phyloP scores from a whole-genome alignment of 2,329 filamentous ascomycete genomes.

The Pseudopyrenochaeta lycopersici region DNA sequence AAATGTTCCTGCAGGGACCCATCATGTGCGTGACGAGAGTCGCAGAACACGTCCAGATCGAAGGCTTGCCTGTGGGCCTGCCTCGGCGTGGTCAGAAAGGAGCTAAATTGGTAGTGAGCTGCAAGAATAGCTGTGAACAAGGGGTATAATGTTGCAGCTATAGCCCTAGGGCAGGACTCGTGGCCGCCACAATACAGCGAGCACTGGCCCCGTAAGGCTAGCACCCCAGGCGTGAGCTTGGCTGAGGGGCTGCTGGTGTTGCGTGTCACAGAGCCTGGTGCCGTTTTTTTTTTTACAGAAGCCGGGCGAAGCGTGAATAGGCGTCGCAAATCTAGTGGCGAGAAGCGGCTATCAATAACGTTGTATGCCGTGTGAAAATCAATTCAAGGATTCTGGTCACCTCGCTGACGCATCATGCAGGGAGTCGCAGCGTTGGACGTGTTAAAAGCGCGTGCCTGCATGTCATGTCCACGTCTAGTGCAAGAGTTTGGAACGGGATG shows the following conservation, averaged over 20 bases:
- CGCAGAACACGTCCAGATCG: conserved; percentile 24
- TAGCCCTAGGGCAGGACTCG: conserved; percentile 17
- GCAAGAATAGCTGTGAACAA: conserved; percentile 16
- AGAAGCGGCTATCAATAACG: neutral
- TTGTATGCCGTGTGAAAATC: neutral
- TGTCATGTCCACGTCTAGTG: conserved; percentile 7
- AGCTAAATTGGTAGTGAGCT: conserved; percentile 10
- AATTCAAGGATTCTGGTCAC: neutral
- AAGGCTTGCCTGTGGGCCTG: conserved; percentile 16
- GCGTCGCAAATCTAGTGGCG: neutral
- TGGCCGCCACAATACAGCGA: conserved; percentile 8
- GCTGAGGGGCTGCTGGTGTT: conserved; percentile 15
- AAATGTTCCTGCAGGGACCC: conserved; percentile 31
- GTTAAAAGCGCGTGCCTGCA: neutral
- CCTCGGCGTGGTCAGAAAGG: conserved; percentile 12
- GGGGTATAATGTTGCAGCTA: conserved; percentile 31
- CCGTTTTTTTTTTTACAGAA: conserved; percentile 1
- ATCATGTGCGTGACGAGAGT: conserved; percentile 30
- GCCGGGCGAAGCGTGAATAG: neutral
- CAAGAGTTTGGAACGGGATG: conserved; percentile 17
- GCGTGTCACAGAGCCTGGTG: conserved; percentile 22
- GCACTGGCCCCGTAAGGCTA: conserved; percentile 18
- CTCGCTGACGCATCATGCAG: neutral
- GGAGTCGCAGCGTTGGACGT: conserved; percentile 1
- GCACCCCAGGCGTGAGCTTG: conserved; percentile 6